Base-by-base conservation (phyloP, 2,329 filamentous ascomycete species). In the Aureobasidium melanogenum region DNA sequence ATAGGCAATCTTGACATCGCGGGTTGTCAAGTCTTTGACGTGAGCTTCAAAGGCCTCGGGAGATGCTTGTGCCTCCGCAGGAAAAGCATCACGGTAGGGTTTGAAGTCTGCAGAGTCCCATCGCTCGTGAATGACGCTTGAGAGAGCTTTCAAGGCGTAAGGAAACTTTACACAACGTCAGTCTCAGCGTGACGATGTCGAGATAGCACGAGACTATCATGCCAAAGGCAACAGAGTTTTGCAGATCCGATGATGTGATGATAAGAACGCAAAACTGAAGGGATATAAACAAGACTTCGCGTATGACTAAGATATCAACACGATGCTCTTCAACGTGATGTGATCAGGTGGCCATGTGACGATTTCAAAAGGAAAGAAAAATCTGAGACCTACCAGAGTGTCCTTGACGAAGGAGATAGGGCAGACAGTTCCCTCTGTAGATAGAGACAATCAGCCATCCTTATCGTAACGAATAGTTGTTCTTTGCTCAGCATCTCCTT, bases 361-460 rank as follows among this genome's bases (percentile, higher is more conserved):
- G 38, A 44, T 26, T 10, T 26, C 41, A 44, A 56, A 56, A 26
- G 28, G 19, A 56, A 32, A 32, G 30, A 62, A 64, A 56, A 64
- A 63, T 61, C 44, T 54, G 66, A 39, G 60, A 70, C 88, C 83
- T 84, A 92, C 89, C 77, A 92, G 78, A 66, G 89, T 84, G 73
- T 91, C 87, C 76, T 89, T 89, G 75, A 92, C 89, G 75, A 92
- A 92, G 67, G 87, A 89, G 72, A 92, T 91, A 67, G 88, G 87
- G 73, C 88, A 91, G 65, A 92, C 85, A 54, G 89, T 92, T 65
- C 89, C 88, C 81, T 92, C 88, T 92, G 67, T 61, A 64, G 17
- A 30, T 19, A 57, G 30, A 22, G 30, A 15, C 24, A 34, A 34
- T 59, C n/a, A 59, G 56, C 44, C 34, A 46, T 58, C 41, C 38